Percentiles rank a stretch among this genome's conserved stretches.
Conservation (phyloP, 129 eudicot genomes). For the Chrysanthemum lavandulifolium region DNA sequence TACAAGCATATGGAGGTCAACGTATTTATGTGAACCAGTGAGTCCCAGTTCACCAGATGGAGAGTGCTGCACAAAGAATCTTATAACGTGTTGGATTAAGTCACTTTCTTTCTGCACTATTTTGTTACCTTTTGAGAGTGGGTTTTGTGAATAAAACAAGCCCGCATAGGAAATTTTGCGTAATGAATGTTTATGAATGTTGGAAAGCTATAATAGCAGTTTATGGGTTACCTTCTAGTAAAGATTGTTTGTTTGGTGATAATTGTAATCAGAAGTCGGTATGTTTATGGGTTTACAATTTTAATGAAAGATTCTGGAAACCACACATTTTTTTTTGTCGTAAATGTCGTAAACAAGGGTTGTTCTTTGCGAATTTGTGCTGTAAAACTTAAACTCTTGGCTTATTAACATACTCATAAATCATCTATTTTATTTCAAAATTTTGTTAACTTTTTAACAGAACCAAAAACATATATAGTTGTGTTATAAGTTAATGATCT, state of each 20-base stretch:
- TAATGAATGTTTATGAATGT: background rate
- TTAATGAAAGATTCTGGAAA: no score
- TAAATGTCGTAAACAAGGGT: no score
- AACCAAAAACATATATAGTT: no score
- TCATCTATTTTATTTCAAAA: no score
- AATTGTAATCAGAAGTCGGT: no score
- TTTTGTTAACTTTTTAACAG: no score
- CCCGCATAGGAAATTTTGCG: constrained; percentile 8
- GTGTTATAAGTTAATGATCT: no score
- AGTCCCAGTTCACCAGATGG: background rate
- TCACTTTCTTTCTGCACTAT: background rate
- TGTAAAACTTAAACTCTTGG: no score
- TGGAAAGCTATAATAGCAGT: constrained; percentile 11
- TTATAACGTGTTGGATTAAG: background rate
- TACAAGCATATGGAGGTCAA: constrained; percentile 22
- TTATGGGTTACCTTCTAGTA: background rate
- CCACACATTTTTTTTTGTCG: no score
- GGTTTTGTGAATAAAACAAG: constrained; percentile 19
- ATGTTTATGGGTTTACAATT: no score
- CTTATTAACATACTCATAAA: no score
- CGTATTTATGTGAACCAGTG: constrained; percentile 22
- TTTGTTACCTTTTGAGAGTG: constrained; percentile 1
- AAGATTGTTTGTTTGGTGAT: background rate
- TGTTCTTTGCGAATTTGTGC: no score
- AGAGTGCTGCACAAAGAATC: constrained; percentile 2